Conservation (phyloP, 2,329 filamentous ascomycete genomes). For the Endocalyx cinctus region DNA sequence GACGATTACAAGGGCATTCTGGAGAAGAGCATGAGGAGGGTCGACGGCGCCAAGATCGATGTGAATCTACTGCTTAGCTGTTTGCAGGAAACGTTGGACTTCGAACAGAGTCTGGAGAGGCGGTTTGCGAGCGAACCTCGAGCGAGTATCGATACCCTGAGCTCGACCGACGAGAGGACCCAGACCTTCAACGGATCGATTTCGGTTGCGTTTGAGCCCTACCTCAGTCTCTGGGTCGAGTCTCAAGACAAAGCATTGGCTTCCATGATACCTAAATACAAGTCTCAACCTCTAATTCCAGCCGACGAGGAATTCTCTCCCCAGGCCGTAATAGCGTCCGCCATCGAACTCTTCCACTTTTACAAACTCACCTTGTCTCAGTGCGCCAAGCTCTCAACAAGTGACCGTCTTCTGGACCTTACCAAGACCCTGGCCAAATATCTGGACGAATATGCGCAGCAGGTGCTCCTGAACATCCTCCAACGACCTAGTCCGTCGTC, state of each 20-base stretch:
- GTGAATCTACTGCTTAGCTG: constrained; percentile 86
- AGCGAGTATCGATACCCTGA: constrained; percentile 84
- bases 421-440: constrained; percentile 86
- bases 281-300: constrained; percentile 72
- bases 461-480: constrained; percentile 73
- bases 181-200: constrained; percentile 85
- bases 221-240: constrained; percentile 94
- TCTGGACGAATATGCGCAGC: constrained; percentile 90
- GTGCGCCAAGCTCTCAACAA: constrained; percentile 92
- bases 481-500: constrained; percentile 51
- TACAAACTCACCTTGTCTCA: constrained; percentile 91
- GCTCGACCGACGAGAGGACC: constrained; percentile 69
- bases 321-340: constrained; percentile 85
- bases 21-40: constrained; percentile 76
- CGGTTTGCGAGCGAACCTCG: constrained; percentile 71
- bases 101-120: constrained; percentile 86
- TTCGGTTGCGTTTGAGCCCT: constrained; percentile 95
- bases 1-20: constrained; percentile 95
- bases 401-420: constrained; percentile 79
- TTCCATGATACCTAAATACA: constrained; percentile 80
- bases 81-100: constrained; percentile 92
- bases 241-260: constrained; percentile 89
- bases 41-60: constrained; percentile 75
- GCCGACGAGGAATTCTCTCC: constrained; percentile 88
- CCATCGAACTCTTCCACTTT: constrained; percentile 95